Base-by-base conservation (phyloP, 164 flowering plant genomes). In the Umbilicus rupestris region DNA sequence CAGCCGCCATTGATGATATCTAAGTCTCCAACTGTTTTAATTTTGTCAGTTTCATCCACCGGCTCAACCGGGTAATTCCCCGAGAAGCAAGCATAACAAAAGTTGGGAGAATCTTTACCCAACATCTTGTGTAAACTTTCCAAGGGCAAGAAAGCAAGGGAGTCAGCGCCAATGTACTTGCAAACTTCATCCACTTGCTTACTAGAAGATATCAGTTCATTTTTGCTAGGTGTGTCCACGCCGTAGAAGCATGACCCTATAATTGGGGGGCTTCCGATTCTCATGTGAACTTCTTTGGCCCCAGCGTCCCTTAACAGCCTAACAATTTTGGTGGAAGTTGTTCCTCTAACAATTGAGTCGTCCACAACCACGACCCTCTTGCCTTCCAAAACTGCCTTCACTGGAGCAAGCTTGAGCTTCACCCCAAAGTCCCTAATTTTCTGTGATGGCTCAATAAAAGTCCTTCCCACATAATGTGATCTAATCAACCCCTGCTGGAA, bases 341-440 rank as follows among this genome's bases (percentile, higher is more conserved):
- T 93, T 24, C 96, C 96, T 65, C 97, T 85, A 29, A 90, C 97
- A 58, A 93, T 93, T 7, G 98, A 93, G 69, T 93, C 97, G 76
- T 93, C 98, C 69, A 93, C 94, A 19, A 93, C 96, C 58, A 90
- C 98, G 24, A 93, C 98, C 67, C 96, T 79, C 73, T 89, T 88
- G 33, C 98, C 97, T 57, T 87, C 85, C 73, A 90, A 71, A 0
- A 88, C 97, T 0, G 87, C 85, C 20, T 78, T 62, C 9, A 88
- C 90, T 0, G 98, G 97, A 0, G 98, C 83, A 2, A 90, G 82
- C 79, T 92, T 90, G 5, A 87, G 82, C 81, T 88, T 90, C 64
- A 92, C 96, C 7, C 93, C 96, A 63, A 89, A 89, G 72, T 92
- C 96, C 70, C 96, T 74, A 73, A 88, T 90, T 79, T 77, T 87